phyloP scores from a whole-genome alignment of 495 filamentous ascomycete species.

The Tirmania nivea region DNA sequence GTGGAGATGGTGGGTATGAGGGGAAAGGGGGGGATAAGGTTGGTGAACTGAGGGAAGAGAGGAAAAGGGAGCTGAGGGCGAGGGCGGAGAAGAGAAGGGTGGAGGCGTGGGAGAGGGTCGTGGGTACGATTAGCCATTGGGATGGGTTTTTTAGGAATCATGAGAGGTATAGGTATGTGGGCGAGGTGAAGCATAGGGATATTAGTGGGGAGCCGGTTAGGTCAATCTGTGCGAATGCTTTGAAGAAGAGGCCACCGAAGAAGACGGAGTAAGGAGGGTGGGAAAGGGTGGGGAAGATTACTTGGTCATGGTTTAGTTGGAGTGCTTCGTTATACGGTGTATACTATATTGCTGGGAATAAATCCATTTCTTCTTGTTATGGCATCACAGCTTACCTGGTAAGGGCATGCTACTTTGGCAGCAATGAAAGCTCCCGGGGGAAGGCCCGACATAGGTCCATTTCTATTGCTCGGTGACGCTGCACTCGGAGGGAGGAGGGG shows the following conservation, averaged over 20 bases:
- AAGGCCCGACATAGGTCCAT: too few relatives aligned
- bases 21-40: conserved; percentile 37
- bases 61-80: conserved; percentile 19
- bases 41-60: conserved; percentile 26
- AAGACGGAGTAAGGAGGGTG: background rate
- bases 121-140: conserved; percentile 42
- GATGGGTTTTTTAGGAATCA: conserved; percentile 55
- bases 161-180: conserved; percentile 53
- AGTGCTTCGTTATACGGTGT: too few relatives aligned
- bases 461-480: too few relatives aligned
- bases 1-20: conserved; percentile 24
- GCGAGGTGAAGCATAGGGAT: conserved; percentile 30
- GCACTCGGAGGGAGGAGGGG: too few relatives aligned
- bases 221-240: conserved; percentile 26
- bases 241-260: conserved; percentile 21
- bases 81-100: conserved; percentile 25
- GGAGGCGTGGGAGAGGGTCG: conserved; percentile 39
- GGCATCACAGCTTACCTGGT: too few relatives aligned
- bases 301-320: too few relatives aligned
- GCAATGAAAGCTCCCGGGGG: too few relatives aligned
- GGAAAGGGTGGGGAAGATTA: background rate
- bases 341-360: too few relatives aligned
- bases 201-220: conserved; percentile 19
- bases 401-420: too few relatives aligned
- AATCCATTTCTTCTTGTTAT: too few relatives aligned